Base-by-base conservation (phyloP, 2,329 filamentous ascomycete genomes). In the Talaromyces pinophilus region DNA sequence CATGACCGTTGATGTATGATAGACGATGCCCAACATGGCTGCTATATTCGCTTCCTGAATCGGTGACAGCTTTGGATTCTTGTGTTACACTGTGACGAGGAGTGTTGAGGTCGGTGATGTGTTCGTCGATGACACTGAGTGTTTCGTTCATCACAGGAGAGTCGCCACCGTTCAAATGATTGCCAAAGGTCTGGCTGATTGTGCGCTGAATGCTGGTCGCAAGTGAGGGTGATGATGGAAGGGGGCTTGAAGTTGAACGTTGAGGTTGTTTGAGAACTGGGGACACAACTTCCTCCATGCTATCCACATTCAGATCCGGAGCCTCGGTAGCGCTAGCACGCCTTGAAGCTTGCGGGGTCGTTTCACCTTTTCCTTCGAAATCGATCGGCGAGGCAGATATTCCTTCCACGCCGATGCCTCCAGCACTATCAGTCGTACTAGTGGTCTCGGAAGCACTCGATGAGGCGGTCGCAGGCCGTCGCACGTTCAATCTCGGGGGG, bases 91-190 rank as follows among this genome's bases (percentile, higher is more conserved):
- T 84, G 68, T 87, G 85, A 28, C 86, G 83, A 63, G 86, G 86
- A 5, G 84, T 87, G 75, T 84, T 86, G 81, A 98, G 86, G 76
- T 97, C 91, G 50, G 92, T 97, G 72, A 98, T 97, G 76, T 97
- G 94, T 79, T 98, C 94, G 77, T 98, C 90, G 73, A 98, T 98
- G 67, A 98, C 94, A 74, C 93, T 97, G 62, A 98, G 81, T 0
- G 94, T 97, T 77, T 98, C 93, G 76, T 93, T 93, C 83, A 98
- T 90, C 60, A 97, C 93, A 11, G 92, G 90, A 74, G 88, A 91
- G 63, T 88, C 86, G 71, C 88, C 82, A 19, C 82, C 76, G 71
- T 81, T 78, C 52, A 79, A 82, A 71, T 88, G 82, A 67, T 82
- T 82, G 65, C 82, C 79, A 59, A 86, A 75, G 55, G 80, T 76